phyloP scores from a whole-genome alignment of 768 basidiomycete species.

The Lactarius tabidus region DNA sequence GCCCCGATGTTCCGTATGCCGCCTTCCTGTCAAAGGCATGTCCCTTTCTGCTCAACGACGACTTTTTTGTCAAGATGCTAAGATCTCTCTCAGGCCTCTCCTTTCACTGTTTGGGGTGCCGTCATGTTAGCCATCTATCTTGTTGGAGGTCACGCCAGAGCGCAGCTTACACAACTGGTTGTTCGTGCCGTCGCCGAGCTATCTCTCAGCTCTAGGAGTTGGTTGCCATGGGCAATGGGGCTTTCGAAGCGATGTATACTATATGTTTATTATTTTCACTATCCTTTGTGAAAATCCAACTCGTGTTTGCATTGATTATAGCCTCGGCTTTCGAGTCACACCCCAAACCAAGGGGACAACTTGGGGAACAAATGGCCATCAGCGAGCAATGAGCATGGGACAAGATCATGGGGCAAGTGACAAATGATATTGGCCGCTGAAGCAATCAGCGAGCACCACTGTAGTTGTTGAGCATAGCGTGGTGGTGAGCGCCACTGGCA shows the following conservation, averaged over 20 bases:
- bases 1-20: conserved; percentile 65
- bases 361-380: too few species aligned
- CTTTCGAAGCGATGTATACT: not conserved
- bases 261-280: not conserved
- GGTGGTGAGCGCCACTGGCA: too few species aligned
- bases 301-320: not conserved
- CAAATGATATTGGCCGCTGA: too few species aligned
- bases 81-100: conserved; percentile 43
- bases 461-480: too few species aligned
- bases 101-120: conserved; percentile 56
- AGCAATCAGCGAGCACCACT: too few species aligned
- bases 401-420: too few species aligned
- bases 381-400: too few species aligned
- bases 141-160: conserved; percentile 55
- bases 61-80: not conserved
- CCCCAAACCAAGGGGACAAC: too few species aligned
- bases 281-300: not conserved
- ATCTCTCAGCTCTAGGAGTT: conserved; percentile 1
- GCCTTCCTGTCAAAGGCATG: conserved; percentile 71
- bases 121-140: conserved; percentile 60
- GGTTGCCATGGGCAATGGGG: not conserved
- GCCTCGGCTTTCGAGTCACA: not conserved
- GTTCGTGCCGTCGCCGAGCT: conserved; percentile 54
- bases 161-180: conserved; percentile 59
- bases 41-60: not conserved